Evolutionary conservation across 441 rosid species (phyloP).

Genomic region (Euphorbia celastroides): DNA sequence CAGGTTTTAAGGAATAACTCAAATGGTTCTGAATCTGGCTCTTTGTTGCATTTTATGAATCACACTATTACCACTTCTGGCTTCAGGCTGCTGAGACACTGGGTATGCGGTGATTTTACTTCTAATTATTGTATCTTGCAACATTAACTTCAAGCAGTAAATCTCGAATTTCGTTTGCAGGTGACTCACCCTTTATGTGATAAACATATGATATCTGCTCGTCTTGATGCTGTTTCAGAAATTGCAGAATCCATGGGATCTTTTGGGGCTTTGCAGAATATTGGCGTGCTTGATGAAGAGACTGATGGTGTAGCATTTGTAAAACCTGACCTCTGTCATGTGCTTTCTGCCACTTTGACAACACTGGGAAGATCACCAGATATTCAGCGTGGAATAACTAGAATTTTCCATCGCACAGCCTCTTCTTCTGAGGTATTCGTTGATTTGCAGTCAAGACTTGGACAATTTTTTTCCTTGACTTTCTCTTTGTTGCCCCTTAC

Average conservation of each 20-base stretch:
- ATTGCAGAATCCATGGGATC: conserved; percentile 74
- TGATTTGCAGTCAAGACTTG: conserved; percentile 1
- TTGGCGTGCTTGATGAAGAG: conserved; percentile 31
- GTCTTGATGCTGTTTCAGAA: conserved; percentile 98
- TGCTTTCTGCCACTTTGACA: conserved; percentile 72
- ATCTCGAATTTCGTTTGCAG: conserved; percentile 35
- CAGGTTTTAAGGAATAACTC: too few species aligned
- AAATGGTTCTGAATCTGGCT: too few species aligned
- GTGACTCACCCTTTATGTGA: conserved; percentile 87
- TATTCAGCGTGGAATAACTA: conserved; percentile 90
- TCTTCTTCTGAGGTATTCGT: conserved; percentile 68
- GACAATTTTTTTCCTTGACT: neutral
- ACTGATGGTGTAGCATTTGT: conserved; percentile 31
- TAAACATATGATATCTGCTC: conserved; percentile 70
- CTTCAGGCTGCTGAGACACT: conserved; percentile 81
- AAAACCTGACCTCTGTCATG: conserved; percentile 40
- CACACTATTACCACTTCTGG: conserved; percentile 78
- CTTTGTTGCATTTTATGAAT: conserved; percentile 71
- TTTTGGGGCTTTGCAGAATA: conserved; percentile 34
- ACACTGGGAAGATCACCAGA: conserved; percentile 69
- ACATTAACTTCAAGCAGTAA: conserved; percentile 8
- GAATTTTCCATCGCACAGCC: conserved; percentile 90
- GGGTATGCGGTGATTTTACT: conserved; percentile 49
- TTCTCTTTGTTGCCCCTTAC: conserved; percentile 1
- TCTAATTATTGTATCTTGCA: conserved; percentile 12